Evolutionary conservation across 2,329 filamentous ascomycete genomes (phyloP).

Genomic region (Trichoderma sp.): DNA sequence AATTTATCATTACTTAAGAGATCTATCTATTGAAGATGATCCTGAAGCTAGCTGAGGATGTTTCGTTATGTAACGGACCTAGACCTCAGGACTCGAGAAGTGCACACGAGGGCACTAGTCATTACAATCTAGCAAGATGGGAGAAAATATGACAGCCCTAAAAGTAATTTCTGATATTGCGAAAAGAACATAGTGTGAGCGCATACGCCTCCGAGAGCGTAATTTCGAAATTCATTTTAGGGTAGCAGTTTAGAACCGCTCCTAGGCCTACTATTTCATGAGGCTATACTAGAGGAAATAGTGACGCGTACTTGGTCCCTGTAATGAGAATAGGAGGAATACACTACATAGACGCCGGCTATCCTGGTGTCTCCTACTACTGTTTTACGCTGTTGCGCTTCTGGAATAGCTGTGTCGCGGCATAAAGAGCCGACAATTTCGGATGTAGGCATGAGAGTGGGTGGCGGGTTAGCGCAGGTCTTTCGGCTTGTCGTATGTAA

Average conservation of each 20-base stretch:
- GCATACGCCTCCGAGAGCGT: not conserved
- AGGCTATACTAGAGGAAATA: not conserved
- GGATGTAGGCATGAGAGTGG: not conserved
- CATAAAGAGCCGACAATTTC: not conserved
- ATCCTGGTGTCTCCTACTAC: not conserved
- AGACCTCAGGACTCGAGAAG: not conserved
- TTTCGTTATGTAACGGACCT: not conserved
- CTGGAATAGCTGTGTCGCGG: not conserved
- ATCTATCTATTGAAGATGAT: not conserved
- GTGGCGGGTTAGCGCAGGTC: not conserved
- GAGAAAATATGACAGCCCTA: not conserved
- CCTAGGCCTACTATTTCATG: not conserved
- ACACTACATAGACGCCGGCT: not conserved
- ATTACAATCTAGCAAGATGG: not conserved
- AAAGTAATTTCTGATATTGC: too few species aligned
- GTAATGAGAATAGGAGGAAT: not conserved
- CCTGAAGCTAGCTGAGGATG: not conserved
- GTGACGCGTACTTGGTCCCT: not conserved
- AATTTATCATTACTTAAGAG: not conserved
- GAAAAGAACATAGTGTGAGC: too few species aligned
- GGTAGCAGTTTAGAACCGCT: not conserved
- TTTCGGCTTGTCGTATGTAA: not conserved
- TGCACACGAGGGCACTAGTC: not conserved
- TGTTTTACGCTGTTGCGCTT: not conserved
- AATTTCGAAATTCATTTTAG: not conserved